These are phyloP conservation scores for Ceratocystis colombiana DNA, from an alignment of 2,329 filamentous ascomycete genomes.

Conservation along the genomic window DNA sequence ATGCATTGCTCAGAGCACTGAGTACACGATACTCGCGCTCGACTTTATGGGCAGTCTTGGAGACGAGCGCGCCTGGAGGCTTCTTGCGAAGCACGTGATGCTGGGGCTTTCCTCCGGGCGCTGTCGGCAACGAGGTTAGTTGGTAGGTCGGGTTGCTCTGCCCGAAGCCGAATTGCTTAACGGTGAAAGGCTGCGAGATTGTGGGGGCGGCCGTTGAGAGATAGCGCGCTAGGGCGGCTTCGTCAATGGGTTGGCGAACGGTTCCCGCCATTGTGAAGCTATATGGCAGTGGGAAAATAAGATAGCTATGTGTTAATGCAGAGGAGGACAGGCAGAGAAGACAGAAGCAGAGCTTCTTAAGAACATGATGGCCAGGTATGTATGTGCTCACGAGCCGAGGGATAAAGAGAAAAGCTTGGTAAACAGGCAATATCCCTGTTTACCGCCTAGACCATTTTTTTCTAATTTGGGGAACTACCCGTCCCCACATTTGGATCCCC, in stretches of 20 bases:
- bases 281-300: background rate
- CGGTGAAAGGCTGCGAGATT: conserved; percentile 11
- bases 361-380: background rate
- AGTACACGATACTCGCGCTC: conserved; percentile 92
- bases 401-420: background rate
- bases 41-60: conserved; percentile 89
- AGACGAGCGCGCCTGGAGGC: conserved; percentile 86
- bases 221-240: conserved; percentile 68
- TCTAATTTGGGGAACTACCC: background rate
- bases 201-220: conserved; percentile 35
- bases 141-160: conserved; percentile 98
- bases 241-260: conserved; percentile 83
- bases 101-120: conserved; percentile 42
- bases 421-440: background rate
- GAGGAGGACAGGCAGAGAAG: no score
- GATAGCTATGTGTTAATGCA: no score
- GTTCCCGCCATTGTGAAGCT: conserved; percentile 61
- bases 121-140: conserved; percentile 48
- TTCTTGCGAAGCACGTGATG: conserved; percentile 94
- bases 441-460: background rate
- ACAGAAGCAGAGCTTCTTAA: no score
- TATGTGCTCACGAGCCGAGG: background rate
- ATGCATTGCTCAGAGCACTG: conserved; percentile 53
- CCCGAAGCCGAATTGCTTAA: conserved; percentile 75
- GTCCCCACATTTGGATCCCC: background rate